Evolutionary conservation across 2,329 filamentous ascomycete genomes (phyloP).

Genomic region (Lachnellula occidentalis): DNA sequence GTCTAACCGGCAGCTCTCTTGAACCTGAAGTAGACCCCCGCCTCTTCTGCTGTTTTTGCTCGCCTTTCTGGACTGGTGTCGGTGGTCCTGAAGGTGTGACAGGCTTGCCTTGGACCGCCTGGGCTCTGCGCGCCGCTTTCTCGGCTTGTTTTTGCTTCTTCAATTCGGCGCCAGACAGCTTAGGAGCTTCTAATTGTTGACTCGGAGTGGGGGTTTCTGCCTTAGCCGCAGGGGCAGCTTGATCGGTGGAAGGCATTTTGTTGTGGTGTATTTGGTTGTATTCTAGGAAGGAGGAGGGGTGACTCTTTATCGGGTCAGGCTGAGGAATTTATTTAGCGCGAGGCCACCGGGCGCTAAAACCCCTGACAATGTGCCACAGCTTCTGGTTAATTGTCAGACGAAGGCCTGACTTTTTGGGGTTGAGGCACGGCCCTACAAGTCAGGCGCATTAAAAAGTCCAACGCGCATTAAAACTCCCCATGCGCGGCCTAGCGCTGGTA

Average conservation of each 20-base stretch:
- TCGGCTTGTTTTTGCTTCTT: constrained; percentile 90
- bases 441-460: too few species aligned
- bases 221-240: constrained; percentile 10
- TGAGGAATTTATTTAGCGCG: constrained; percentile 7
- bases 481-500: too few species aligned
- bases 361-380: background rate
- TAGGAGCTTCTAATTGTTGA: constrained; percentile 34
- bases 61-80: constrained; percentile 20
- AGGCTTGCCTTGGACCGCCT: constrained; percentile 52
- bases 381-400: background rate
- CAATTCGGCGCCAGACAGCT: constrained; percentile 55
- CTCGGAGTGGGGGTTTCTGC: background rate
- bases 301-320: constrained; percentile 4
- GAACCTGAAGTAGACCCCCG: constrained; percentile 25
- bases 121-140: constrained; percentile 79
- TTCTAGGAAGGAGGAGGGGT: background rate
- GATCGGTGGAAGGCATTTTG: constrained; percentile 19
- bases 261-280: background rate
- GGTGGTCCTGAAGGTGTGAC: constrained; percentile 32
- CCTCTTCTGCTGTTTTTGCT: constrained; percentile 33
- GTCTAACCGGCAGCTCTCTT: constrained; percentile 23
- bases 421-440: too few species aligned
- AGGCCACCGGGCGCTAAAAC: background rate
- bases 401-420: too few species aligned
- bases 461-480: too few species aligned